Evolutionary conservation across 2,329 filamentous ascomycete genomes (phyloP).

Genomic region (Botryotinia calthae): DNA sequence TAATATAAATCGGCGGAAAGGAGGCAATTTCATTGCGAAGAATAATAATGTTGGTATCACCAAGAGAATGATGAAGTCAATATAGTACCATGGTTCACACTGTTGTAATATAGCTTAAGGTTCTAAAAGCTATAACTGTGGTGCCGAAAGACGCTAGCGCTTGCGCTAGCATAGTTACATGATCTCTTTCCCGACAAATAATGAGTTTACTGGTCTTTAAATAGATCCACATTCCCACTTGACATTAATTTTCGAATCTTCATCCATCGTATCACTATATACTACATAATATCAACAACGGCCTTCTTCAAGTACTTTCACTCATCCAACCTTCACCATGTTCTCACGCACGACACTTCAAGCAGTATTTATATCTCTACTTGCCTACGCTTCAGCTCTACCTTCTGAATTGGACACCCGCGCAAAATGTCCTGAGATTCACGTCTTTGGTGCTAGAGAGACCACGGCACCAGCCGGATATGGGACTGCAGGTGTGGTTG

Average conservation of each 20-base stretch:
- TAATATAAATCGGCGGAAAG: constrained; percentile 10
- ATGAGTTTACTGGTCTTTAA: neutral
- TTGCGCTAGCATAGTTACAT: too few relatives aligned
- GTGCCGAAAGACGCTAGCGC: too few relatives aligned
- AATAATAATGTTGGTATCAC: too few relatives aligned
- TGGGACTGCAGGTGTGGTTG: constrained; percentile 48
- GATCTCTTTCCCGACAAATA: too few relatives aligned
- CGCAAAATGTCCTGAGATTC: constrained; percentile 44
- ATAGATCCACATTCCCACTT: neutral
- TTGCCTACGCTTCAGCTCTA: constrained; percentile 3
- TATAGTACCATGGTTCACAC: too few relatives aligned
- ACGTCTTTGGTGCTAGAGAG: constrained; percentile 52
- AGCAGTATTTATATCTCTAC: neutral
- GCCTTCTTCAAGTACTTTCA: neutral
- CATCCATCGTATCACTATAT: neutral
- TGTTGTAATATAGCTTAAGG: too few relatives aligned
- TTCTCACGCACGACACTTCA: neutral
- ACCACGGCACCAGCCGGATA: constrained; percentile 50
- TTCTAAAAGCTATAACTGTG: too few relatives aligned
- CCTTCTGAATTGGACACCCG: constrained; percentile 24
- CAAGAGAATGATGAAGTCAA: too few relatives aligned
- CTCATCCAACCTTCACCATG: neutral
- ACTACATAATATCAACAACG: neutral
- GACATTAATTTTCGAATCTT: neutral
- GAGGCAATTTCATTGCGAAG: neutral